These are phyloP conservation scores for Lactifluus pinguis DNA, from an alignment of 768 basidiomycete genomes.

Conservation along the genomic window DNA sequence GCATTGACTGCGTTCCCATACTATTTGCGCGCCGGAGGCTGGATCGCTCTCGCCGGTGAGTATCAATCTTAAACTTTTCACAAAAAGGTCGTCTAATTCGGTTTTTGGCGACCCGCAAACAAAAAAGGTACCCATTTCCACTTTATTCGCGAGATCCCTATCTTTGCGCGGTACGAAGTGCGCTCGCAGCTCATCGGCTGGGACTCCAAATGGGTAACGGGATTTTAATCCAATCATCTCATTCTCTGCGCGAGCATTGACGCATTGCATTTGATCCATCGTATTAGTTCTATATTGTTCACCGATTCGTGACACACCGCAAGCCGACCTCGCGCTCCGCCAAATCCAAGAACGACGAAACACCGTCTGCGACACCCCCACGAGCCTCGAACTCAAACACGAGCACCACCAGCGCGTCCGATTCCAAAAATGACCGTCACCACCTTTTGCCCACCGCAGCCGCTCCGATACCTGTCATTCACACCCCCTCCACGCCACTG, in stretches of 20 bases:
- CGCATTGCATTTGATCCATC: not conserved
- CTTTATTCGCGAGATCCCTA: constrained; percentile 64
- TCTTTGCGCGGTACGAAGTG: constrained; percentile 53
- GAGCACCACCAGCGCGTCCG: no score
- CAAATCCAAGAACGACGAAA: constrained; percentile 12
- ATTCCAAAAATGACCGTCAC: no score
- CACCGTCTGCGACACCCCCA: constrained; percentile 27
- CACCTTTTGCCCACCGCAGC: not conserved
- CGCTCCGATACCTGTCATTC: constrained; percentile 6
- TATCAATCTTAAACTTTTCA: not conserved
- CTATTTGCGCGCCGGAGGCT: constrained; percentile 50
- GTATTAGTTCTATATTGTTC: constrained; percentile 49
- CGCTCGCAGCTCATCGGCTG: constrained; percentile 47
- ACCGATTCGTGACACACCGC: constrained; percentile 53
- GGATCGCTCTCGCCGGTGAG: constrained; percentile 45
- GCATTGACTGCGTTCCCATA: constrained; percentile 45
- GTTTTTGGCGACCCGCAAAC: not conserved
- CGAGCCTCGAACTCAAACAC: not conserved
- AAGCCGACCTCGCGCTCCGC: constrained; percentile 23
- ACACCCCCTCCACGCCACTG: constrained; percentile 2
- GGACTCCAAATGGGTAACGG: constrained; percentile 73
- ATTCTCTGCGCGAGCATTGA: not conserved
- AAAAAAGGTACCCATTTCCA: constrained; percentile 53
- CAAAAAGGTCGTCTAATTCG: no score
- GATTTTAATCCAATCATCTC: not conserved